Evolutionary conservation across 2,329 filamentous ascomycete species (phyloP).

Genomic region (Pseudocercospora pini-densiflorae): DNA sequence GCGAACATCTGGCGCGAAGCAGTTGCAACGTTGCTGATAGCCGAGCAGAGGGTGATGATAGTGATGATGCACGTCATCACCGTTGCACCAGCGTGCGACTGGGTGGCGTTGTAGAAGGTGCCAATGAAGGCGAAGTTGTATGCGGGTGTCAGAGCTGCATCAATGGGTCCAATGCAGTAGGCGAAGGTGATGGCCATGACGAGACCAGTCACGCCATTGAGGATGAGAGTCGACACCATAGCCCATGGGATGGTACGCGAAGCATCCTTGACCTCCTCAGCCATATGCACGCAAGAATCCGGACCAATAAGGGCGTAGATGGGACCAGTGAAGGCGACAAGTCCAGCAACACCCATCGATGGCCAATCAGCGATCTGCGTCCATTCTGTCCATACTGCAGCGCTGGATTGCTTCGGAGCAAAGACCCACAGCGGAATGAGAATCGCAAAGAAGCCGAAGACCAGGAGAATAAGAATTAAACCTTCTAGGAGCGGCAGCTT

Average conservation of each 20-base stretch:
- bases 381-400: constrained; percentile 35
- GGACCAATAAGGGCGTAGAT: constrained; percentile 32
- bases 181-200: constrained; percentile 48
- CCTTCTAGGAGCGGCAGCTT: constrained; percentile 37
- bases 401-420: constrained; percentile 28
- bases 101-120: constrained; percentile 44
- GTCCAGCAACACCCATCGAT: constrained; percentile 33
- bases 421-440: constrained; percentile 40
- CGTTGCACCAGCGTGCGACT: constrained; percentile 41
- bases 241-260: constrained; percentile 41
- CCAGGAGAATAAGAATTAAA: constrained; percentile 35
- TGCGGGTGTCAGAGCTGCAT: constrained; percentile 32
- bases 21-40: constrained; percentile 45
- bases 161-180: constrained; percentile 43
- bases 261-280: constrained; percentile 40
- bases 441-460: constrained; percentile 39
- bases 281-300: constrained; percentile 32
- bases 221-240: constrained; percentile 46
- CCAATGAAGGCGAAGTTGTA: constrained; percentile 38
- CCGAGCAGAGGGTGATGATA: constrained; percentile 45
- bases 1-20: constrained; percentile 49
- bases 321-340: constrained; percentile 31
- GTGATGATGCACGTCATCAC: constrained; percentile 43
- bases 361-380: constrained; percentile 31
- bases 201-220: constrained; percentile 49